Base-by-base conservation (phyloP, 441 rosid species). In the Euphorbia corollata region DNA sequence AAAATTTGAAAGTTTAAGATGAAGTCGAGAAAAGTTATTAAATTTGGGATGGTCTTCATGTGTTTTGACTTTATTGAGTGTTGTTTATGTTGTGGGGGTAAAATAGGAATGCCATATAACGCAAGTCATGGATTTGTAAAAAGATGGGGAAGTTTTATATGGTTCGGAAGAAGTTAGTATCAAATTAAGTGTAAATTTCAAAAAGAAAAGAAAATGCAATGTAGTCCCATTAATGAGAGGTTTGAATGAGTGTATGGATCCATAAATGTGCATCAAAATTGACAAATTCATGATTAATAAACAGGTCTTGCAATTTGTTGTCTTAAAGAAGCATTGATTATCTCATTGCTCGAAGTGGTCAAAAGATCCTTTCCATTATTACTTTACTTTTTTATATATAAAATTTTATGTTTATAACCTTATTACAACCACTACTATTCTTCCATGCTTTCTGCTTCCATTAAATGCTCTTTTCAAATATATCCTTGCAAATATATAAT, bases 331-430 rank as follows among this genome's bases (percentile, higher is more conserved):
- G 72, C 80, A 65, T 78, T 73, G 58, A 78, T 64, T 55, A 57
- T 75, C 73, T 62, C 82, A 67, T 18, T 61, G 54, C 75, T 76
- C 83, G 20, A 78, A 73, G 70, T 45, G 76, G 72, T 76, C 79
- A 63, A 71, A 58, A 20, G 6, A 13, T 68, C 23, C 58, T 7
- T 38, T 38, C 0, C 5, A 38, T 38, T 38, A 38, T 5, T 38
- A 38, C 41, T 38, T 38, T 38, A 5, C 9, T 5, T 38, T 38
- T 38, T 5, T 5, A 34, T 34, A 2, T 4, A 27, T 27, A 27
- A 27, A 27, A 27, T n/a, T n/a, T n/a, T n/a, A 38, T 1, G 5
- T 38, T 38, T 8, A 38, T 38, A 8, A 38, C 9, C 41, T 1
- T 38, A 38, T 7, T 38, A 38, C 41, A 1, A 38, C 41, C 9